Evolutionary conservation across 2,329 filamentous ascomycete genomes (phyloP).

Genomic region (Pseudomassariella vexata): DNA sequence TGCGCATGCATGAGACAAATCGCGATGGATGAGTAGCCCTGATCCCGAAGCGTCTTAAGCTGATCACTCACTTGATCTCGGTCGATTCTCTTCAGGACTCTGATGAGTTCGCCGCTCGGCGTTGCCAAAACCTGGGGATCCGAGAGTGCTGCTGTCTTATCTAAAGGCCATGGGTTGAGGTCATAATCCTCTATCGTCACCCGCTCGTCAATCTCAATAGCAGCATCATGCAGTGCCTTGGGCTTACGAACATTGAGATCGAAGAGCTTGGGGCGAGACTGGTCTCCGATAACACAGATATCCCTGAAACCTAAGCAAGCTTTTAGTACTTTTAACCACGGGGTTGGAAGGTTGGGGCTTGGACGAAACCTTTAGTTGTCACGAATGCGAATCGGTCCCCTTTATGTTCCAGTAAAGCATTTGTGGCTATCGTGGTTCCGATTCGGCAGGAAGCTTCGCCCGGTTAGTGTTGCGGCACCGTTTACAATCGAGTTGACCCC

Average conservation of each 20-base stretch:
- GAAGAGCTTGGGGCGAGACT: slow-evolving; percentile 66
- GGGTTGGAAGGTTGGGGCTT: neutral
- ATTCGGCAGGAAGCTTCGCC: slow-evolving; percentile 67
- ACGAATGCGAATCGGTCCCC: slow-evolving; percentile 66
- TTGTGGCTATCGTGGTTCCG: slow-evolving; percentile 72
- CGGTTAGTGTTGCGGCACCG: neutral
- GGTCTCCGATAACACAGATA: slow-evolving; percentile 67
- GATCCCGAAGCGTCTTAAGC: slow-evolving; percentile 53
- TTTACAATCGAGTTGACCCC: too few species aligned
- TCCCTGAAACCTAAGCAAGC: slow-evolving; percentile 49
- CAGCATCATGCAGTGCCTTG: slow-evolving; percentile 60
- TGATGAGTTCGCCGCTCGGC: slow-evolving; percentile 60
- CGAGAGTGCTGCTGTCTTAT: slow-evolving; percentile 29
- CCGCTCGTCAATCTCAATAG: slow-evolving; percentile 66
- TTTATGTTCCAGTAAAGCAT: slow-evolving; percentile 68
- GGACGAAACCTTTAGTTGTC: slow-evolving; percentile 52
- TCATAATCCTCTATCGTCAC: slow-evolving; percentile 71
- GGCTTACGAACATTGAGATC: slow-evolving; percentile 63
- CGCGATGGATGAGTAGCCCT: slow-evolving; percentile 44
- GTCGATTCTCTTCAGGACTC: slow-evolving; percentile 57
- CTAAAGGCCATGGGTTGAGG: slow-evolving; percentile 49
- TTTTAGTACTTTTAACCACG: neutral
- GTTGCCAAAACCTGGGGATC: slow-evolving; percentile 51
- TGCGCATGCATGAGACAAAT: slow-evolving; percentile 73
- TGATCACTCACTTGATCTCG: slow-evolving; percentile 47